Evolutionary conservation across 345 rosid genomes (phyloP).

Genomic region (Isatis tinctoria): DNA sequence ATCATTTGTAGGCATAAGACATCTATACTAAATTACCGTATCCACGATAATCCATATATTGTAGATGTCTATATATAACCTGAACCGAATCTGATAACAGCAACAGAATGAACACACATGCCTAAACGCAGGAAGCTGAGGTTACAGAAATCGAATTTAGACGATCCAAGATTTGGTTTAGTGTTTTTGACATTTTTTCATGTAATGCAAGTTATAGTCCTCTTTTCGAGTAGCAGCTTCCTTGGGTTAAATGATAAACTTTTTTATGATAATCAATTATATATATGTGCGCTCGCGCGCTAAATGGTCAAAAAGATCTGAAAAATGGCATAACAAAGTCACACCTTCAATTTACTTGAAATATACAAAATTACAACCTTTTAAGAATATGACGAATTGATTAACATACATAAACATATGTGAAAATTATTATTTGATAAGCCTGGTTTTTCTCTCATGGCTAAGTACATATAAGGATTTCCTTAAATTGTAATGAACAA

Average conservation of each 20-base stretch:
- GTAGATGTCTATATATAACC: no score
- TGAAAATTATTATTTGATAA: slow-evolving; percentile 11
- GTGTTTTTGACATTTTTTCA: not conserved
- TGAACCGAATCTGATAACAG: no score
- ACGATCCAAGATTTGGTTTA: not conserved
- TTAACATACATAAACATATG: not conserved
- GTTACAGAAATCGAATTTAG: not conserved
- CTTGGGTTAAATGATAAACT: not conserved
- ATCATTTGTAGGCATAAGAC: not conserved
- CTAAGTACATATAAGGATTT: slow-evolving; percentile 20
- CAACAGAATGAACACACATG: no score
- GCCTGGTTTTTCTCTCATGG: not conserved
- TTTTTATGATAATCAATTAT: no score
- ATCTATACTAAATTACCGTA: no score
- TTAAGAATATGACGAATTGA: not conserved
- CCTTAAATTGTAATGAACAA: slow-evolving; percentile 16
- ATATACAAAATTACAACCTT: not conserved
- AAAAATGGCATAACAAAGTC: not conserved
- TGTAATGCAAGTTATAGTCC: not conserved
- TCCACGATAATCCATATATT: no score
- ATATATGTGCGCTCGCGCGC: no score
- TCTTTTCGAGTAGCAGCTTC: not conserved
- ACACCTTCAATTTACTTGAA: not conserved
- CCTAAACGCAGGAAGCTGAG: no score
- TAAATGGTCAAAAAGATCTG: not conserved